Percentiles rank a stretch among this genome's conserved stretches.
phyloP scores from a whole-genome alignment of 2,329 filamentous ascomycete species.

The Sphaerulina vaccinii region DNA sequence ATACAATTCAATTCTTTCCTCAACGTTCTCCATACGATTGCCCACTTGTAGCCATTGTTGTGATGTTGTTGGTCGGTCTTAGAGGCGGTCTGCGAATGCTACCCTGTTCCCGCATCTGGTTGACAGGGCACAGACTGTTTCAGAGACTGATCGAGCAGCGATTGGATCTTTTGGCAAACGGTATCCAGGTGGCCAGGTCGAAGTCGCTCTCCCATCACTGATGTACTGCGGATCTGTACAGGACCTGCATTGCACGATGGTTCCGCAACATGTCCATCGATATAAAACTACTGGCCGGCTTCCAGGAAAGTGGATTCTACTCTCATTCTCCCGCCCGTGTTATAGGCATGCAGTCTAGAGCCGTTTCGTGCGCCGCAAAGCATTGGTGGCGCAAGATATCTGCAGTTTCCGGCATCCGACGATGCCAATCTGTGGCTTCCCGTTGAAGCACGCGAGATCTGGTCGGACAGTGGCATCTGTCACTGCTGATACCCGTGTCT shows the following conservation, averaged over 20 bases:
- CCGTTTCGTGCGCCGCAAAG: conserved; percentile 15
- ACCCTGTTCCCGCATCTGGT: conserved; percentile 18
- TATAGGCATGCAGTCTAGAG: conserved; percentile 22
- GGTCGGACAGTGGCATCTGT: conserved; percentile 24
- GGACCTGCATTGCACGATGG: conserved; percentile 13
- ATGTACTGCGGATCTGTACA: conserved; percentile 14
- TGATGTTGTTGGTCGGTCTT: conserved; percentile 13
- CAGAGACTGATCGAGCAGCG: conserved; percentile 30
- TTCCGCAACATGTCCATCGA: conserved; percentile 18
- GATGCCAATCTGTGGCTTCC: conserved; percentile 22
- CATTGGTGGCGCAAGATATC: conserved; percentile 18
- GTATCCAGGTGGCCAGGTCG: conserved; percentile 19
- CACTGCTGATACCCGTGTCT: conserved; percentile 20
- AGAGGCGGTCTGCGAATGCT: conserved; percentile 31
- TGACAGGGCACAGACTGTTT: conserved; percentile 33
- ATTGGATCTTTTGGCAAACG: conserved; percentile 25
- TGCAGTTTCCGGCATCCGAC: conserved; percentile 14
- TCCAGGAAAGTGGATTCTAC: conserved; percentile 13
- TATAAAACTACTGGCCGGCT: conserved; percentile 12
- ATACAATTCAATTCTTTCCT: conserved; percentile 19
- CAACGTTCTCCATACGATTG: conserved; percentile 11
- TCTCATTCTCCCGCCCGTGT: conserved; percentile 16
- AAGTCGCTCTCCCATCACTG: conserved; percentile 7
- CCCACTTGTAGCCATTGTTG: conserved; percentile 15
- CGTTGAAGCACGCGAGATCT: conserved; percentile 22